Evolutionary conservation across 1,139 yeast genomes (phyloP).

Genomic region (Protomyces lactucae-debilis): DNA sequence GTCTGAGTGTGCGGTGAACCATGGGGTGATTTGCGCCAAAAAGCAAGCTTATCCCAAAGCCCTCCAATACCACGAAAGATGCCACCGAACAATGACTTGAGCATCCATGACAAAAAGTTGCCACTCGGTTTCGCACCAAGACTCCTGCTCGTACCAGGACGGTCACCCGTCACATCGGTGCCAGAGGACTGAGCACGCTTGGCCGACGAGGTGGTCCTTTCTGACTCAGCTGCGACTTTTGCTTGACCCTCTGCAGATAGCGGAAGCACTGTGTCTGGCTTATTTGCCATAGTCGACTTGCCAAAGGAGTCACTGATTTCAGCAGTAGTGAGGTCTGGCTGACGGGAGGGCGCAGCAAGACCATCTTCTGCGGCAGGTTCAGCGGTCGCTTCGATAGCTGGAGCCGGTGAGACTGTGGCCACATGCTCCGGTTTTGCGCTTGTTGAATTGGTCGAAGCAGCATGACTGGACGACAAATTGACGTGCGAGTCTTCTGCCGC

Average conservation of each 20-base stretch:
- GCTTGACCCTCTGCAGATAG: constrained; percentile 13
- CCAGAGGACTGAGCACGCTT: not conserved
- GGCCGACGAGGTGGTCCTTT: not conserved
- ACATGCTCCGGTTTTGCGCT: not conserved
- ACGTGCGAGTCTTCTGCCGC: constrained; percentile 13
- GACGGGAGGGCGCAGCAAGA: not conserved
- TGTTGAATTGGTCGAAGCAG: not conserved
- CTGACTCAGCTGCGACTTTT: constrained; percentile 1
- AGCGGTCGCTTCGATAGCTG: not conserved
- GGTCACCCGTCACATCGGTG: not conserved
- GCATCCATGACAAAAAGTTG: constrained; percentile 17
- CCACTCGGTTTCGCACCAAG: constrained; percentile 12
- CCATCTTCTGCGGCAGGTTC: constrained; percentile 26
- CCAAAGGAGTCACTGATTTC: constrained; percentile 5
- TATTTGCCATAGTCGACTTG: not conserved
- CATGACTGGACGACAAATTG: not conserved
- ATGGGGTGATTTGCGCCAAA: constrained; percentile 15
- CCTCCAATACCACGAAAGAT: constrained; percentile 11
- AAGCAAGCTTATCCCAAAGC: constrained; percentile 18
- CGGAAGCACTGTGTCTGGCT: constrained; percentile 17
- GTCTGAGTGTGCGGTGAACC: not conserved
- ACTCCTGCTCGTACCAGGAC: constrained; percentile 8
- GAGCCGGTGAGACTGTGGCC: not conserved
- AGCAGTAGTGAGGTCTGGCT: not conserved
- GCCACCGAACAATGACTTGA: constrained; percentile 20